These are phyloP conservation scores for Termitomyces sp. DNA, from an alignment of 768 basidiomycete genomes.

Conservation along the genomic window DNA sequence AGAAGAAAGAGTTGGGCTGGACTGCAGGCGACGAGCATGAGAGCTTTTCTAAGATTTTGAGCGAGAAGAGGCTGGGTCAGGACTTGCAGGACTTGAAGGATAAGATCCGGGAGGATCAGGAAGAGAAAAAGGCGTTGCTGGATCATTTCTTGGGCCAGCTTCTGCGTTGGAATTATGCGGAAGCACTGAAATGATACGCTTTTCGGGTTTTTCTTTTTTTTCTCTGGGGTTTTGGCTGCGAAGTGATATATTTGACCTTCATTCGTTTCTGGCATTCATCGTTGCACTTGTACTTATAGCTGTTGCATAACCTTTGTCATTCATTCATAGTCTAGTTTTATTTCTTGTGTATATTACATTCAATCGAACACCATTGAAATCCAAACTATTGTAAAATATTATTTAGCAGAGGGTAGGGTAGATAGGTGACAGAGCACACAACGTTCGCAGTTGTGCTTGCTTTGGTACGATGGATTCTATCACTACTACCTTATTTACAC, in stretches of 20 bases:
- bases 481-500: too few species aligned
- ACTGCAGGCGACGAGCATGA: not conserved
- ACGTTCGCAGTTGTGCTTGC: too few species aligned
- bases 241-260: not conserved
- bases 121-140: not conserved
- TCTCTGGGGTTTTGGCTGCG: not conserved
- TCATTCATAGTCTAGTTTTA: not conserved
- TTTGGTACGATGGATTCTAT: too few species aligned
- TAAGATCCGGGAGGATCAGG: not conserved
- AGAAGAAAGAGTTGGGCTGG: not conserved
- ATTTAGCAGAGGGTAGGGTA: too few species aligned
- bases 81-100: not conserved
- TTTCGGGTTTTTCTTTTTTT: not conserved
- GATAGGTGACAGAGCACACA: too few species aligned
- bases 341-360: not conserved
- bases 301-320: not conserved
- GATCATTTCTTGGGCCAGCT: not conserved
- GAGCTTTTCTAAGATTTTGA: not conserved
- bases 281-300: not conserved
- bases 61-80: not conserved
- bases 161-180: not conserved
- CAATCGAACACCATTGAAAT: not conserved
- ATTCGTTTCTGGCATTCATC: not conserved
- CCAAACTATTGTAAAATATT: not conserved
- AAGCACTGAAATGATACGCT: not conserved